Evolutionary conservation across 179 eudicot species (phyloP), one percentile per base, ranked within the genome.

Genomic region (Carnegiea gigantea): DNA sequence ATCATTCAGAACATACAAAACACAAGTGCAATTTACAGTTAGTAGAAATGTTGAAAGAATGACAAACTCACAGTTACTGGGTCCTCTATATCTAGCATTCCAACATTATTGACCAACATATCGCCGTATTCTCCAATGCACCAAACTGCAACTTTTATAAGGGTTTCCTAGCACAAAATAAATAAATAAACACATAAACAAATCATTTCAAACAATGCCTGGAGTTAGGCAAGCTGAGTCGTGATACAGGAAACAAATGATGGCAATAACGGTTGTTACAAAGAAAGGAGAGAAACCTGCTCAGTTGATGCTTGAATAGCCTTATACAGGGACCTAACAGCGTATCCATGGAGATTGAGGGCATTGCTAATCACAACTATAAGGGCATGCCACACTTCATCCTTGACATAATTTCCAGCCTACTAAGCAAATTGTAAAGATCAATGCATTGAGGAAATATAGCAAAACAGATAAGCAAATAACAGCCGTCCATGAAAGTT

Each of bases 121-220:
- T 97, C 99, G 81, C 98, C 98, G 86, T 92, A 97, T 88, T 97
- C 99, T 81, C 99, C 99, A 82, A 97, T 91, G 90, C 98, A 97
- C 99, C 99, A 97, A 74, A 97, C 95, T 74, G 98, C 93, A 78
- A 95, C 98, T 86, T 95, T 91, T 70, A 95, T 88, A 82, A 97
- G 98, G 82, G 92, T 91, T 92, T 92, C 98, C 99, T 97, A 88
- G 78, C 48, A 70, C n/a, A 85, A 70, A 70, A 71, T 46, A 70
- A 78, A 75, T 70, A 60, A 78, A 1, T 6, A 62, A 40, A 40
- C 36, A 40, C 44, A 40, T 40, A 40, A 40, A 40, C 44, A 5
- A 62, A 23, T 62, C 23, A 64, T 11, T 33, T 30, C 26, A 57
- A 71, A 54, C 40, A 51, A 57, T 21, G 78, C 40, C 60, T 51